These are phyloP conservation scores for Tylopilus sp. DNA, from an alignment of 768 basidiomycete species.

Conservation along the genomic window DNA sequence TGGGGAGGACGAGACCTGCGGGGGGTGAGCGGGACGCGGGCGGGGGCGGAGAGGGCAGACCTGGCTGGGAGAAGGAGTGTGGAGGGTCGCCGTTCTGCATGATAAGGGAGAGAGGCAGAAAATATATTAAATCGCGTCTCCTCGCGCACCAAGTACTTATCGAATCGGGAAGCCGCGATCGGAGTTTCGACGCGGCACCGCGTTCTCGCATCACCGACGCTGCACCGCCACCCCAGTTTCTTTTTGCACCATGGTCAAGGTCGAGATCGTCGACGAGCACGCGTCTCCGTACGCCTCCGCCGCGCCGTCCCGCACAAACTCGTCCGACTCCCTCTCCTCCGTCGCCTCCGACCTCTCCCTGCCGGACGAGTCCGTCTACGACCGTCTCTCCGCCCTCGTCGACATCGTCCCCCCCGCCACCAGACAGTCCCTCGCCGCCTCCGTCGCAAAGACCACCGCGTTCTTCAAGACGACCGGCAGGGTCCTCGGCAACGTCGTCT, in stretches of 20 bases:
- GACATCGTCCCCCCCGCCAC: conserved; percentile 95
- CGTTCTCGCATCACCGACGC: conserved; percentile 17
- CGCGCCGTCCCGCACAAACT: conserved; percentile 68
- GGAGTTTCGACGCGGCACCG: conserved; percentile 30
- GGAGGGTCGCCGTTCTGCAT: conserved; percentile 30
- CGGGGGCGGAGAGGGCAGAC: conserved; percentile 9
- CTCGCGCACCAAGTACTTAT: conserved; percentile 25
- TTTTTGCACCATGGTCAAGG: conserved; percentile 75
- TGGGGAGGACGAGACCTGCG: conserved; percentile 60
- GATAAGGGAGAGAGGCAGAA: conserved; percentile 24
- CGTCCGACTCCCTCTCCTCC: conserved; percentile 74
- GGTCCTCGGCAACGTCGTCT: conserved; percentile 83
- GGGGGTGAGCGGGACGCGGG: not conserved
- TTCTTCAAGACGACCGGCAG: conserved; percentile 67
- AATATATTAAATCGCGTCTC: too few species aligned
- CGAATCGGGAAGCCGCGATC: conserved; percentile 11
- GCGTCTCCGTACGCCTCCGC: conserved; percentile 72
- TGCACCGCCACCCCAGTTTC: conserved; percentile 14
- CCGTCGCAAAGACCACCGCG: conserved; percentile 55
- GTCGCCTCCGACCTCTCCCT: conserved; percentile 66
- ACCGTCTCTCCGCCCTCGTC: conserved; percentile 86
- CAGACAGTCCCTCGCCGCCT: conserved; percentile 67
- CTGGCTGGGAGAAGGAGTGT: conserved; percentile 35
- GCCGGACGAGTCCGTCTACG: conserved; percentile 78
- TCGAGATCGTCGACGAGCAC: conserved; percentile 83